Percentiles rank a stretch among this genome's conserved stretches.
Evolutionary conservation across 495 filamentous ascomycete genomes (phyloP).

Genomic region (Letharia lupina): DNA sequence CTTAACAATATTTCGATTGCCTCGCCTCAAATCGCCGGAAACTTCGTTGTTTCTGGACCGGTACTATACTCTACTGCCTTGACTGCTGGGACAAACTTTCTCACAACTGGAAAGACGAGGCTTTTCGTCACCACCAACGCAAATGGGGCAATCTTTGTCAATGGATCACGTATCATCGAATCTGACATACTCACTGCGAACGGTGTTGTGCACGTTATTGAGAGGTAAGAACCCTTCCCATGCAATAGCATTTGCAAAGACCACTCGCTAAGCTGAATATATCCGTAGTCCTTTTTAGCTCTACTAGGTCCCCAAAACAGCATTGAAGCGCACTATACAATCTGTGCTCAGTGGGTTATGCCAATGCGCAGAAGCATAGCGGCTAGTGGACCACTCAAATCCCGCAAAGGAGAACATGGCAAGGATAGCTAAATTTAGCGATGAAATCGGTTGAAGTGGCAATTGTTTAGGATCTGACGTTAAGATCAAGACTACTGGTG

Average conservation of each 20-base stretch:
- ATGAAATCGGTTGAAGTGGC: not conserved
- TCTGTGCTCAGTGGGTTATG: not conserved
- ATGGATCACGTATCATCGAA: not conserved
- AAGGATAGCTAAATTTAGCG: not conserved
- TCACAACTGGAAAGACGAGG: not conserved
- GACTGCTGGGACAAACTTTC: not conserved
- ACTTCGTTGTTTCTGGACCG: not conserved
- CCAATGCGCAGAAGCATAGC: not conserved
- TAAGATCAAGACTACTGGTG: not conserved
- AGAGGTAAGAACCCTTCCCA: not conserved
- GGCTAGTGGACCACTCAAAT: not conserved
- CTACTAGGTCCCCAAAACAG: not conserved
- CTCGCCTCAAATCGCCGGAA: not conserved
- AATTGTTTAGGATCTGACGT: not conserved
- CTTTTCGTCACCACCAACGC: slow-evolving; percentile 1
- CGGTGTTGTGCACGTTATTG: slow-evolving; percentile 11
- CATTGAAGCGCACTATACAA: not conserved
- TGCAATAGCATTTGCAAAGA: not conserved
- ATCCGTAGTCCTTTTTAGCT: not conserved
- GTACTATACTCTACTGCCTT: slow-evolving; percentile 8
- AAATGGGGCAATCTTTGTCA: slow-evolving; percentile 4
- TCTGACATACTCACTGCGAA: slow-evolving; percentile 6
- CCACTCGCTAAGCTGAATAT: not conserved
- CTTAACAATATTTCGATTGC: not conserved
- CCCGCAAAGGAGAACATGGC: not conserved